These are phyloP conservation scores for Jatropha curcas DNA, from an alignment of 345 rosid species.

Conservation along the genomic window DNA sequence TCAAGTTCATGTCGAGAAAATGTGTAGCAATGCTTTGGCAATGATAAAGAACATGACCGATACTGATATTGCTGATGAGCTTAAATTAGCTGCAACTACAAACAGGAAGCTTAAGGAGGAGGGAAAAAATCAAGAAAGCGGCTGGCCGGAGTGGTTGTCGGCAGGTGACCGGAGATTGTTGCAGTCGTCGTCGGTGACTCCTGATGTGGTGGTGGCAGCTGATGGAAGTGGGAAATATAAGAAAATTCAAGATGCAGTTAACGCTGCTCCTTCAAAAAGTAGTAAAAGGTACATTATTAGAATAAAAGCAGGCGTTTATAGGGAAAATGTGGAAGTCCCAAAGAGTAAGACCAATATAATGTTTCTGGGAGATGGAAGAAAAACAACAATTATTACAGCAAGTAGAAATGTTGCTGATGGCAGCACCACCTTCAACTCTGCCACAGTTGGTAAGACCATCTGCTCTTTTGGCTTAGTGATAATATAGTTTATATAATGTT, in stretches of 20 bases:
- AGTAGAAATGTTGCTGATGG: conserved; percentile 72
- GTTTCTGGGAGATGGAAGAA: conserved; percentile 82
- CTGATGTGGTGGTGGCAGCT: conserved; percentile 69
- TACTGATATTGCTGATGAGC: conserved; percentile 49
- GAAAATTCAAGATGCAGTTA: conserved; percentile 68
- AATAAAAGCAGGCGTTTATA: conserved; percentile 76
- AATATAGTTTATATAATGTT: no score
- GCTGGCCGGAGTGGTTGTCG: conserved; percentile 84
- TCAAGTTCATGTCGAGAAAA: conserved; percentile 45
- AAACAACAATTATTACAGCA: conserved; percentile 64
- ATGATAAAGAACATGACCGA: conserved; percentile 73
- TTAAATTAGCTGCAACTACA: background rate
- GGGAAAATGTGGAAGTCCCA: conserved; percentile 71
- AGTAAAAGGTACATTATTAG: conserved; percentile 58
- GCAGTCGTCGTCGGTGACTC: conserved; percentile 59
- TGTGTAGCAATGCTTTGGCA: conserved; percentile 64
- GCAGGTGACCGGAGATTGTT: conserved; percentile 62
- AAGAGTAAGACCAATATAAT: conserved; percentile 66
- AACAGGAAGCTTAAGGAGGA: conserved; percentile 51
- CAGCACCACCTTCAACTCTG: conserved; percentile 79
- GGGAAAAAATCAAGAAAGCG: background rate
- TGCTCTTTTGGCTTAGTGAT: no score
- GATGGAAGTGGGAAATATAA: conserved; percentile 76
- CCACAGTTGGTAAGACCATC: conserved; percentile 77
- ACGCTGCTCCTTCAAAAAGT: conserved; percentile 67